Percentiles rank a stretch among this genome's conserved stretches.
These are phyloP conservation scores for Acer saccharum DNA, from an alignment of 345 rosid genomes.

Conservation along the genomic window DNA sequence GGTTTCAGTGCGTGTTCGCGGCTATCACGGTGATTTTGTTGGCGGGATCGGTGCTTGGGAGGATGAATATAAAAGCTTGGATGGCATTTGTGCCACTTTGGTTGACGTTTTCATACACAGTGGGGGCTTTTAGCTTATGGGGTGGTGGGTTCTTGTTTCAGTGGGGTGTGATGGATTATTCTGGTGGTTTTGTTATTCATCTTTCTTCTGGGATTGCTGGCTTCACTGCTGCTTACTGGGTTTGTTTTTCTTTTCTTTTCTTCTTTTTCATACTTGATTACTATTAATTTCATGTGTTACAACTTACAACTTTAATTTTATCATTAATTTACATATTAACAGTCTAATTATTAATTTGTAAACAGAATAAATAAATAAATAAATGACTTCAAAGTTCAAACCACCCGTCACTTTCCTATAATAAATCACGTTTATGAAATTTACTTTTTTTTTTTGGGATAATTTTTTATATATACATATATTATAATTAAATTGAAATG, in stretches of 20 bases:
- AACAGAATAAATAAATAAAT: too few relatives aligned
- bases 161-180: conserved; percentile 58
- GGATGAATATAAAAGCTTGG: conserved; percentile 53
- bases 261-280: too few relatives aligned
- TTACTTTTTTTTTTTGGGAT: too few relatives aligned
- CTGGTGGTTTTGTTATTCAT: conserved; percentile 55
- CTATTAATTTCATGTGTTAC: too few relatives aligned
- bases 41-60: conserved; percentile 50
- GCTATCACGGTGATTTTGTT: conserved; percentile 39
- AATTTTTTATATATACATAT: too few relatives aligned
- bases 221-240: conserved; percentile 48
- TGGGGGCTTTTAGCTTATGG: conserved; percentile 57
- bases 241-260: not conserved
- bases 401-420: too few relatives aligned
- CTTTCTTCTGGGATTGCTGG: conserved; percentile 55
- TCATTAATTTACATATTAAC: too few relatives aligned
- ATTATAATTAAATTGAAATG: too few relatives aligned
- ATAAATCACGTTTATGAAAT: too few relatives aligned
- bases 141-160: conserved; percentile 60
- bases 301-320: too few relatives aligned
- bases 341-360: too few relatives aligned
- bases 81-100: conserved; percentile 57
- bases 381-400: too few relatives aligned
- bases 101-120: conserved; percentile 47
- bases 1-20: conserved; percentile 56